Percentiles rank a stretch among this genome's conserved stretches.
These are phyloP conservation scores for Zygosaccharomyces kombuchaensis DNA, from an alignment of 805 yeast species.

Conservation along the genomic window DNA sequence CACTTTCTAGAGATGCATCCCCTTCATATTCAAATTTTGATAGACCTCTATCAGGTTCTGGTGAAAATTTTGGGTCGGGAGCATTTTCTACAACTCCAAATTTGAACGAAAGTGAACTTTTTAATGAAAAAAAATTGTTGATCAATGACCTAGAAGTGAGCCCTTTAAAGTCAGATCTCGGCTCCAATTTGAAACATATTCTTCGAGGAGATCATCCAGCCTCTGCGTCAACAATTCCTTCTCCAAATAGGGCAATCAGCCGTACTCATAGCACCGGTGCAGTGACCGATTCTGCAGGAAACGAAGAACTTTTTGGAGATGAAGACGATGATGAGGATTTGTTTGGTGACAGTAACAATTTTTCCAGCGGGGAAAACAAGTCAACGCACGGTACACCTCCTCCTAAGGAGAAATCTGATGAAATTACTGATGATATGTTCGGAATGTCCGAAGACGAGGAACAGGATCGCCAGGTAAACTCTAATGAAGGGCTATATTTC, in stretches of 20 bases:
- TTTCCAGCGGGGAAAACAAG: slow-evolving; percentile 19
- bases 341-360: slow-evolving; percentile 36
- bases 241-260: neutral
- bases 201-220: slow-evolving; percentile 4
- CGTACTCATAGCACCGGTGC: slow-evolving; percentile 1
- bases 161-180: slow-evolving; percentile 16
- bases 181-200: slow-evolving; percentile 6
- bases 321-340: slow-evolving; percentile 37
- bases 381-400: slow-evolving; percentile 4
- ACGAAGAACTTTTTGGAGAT: slow-evolving; percentile 34
- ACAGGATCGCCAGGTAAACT: slow-evolving; percentile 8
- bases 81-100: slow-evolving; percentile 21
- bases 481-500: slow-evolving; percentile 5
- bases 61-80: slow-evolving; percentile 15
- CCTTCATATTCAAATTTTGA: slow-evolving; percentile 13
- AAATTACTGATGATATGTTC: slow-evolving; percentile 31
- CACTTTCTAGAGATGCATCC: slow-evolving; percentile 11
- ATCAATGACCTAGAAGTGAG: slow-evolving; percentile 14
- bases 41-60: slow-evolving; percentile 8
- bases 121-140: slow-evolving; percentile 12
- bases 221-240: neutral
- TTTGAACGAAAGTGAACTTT: slow-evolving; percentile 18
- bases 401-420: slow-evolving; percentile 20
- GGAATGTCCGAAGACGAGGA: slow-evolving; percentile 33
- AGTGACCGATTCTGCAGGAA: slow-evolving; percentile 18